A percentile compares a stretch with the other conserved stretches of the same genome.
Evolutionary conservation across 805 yeast genomes (phyloP).

Genomic region (Kurtzmaniella cleridarum): DNA sequence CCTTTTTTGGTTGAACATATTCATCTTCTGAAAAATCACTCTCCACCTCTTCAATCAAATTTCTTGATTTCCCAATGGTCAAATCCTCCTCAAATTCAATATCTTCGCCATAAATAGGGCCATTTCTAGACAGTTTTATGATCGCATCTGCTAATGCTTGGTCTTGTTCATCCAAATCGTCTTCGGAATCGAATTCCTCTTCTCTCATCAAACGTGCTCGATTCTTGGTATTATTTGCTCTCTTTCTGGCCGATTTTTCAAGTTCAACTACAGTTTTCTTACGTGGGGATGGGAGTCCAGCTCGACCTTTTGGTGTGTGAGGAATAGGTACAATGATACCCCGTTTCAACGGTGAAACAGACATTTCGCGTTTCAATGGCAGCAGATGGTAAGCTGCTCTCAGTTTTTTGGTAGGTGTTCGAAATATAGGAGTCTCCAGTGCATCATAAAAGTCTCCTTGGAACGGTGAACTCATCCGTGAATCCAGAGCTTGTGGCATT

Average conservation of each 20-base stretch:
- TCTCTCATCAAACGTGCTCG: slow-evolving; percentile 28
- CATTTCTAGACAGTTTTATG: slow-evolving; percentile 17
- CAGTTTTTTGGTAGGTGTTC: slow-evolving; percentile 20
- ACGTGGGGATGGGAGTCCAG: slow-evolving; percentile 42
- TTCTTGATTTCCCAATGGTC: slow-evolving; percentile 4
- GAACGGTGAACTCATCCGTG: slow-evolving; percentile 1
- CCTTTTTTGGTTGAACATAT: not conserved
- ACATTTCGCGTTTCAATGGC: slow-evolving; percentile 1
- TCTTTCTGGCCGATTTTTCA: slow-evolving; percentile 45
- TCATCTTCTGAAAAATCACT: not conserved
- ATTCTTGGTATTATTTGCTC: slow-evolving; percentile 32
- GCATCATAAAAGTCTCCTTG: slow-evolving; percentile 4
- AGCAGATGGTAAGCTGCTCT: slow-evolving; percentile 14
- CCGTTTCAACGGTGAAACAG: slow-evolving; percentile 19
- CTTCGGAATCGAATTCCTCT: slow-evolving; percentile 26
- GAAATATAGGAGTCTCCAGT: slow-evolving; percentile 11
- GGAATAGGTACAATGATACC: not conserved
- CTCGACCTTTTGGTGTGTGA: slow-evolving; percentile 37
- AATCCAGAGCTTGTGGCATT: not conserved
- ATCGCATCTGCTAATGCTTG: slow-evolving; percentile 39
- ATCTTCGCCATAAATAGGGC: slow-evolving; percentile 15
- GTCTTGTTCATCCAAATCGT: slow-evolving; percentile 36
- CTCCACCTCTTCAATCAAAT: not conserved
- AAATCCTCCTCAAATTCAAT: slow-evolving; percentile 19
- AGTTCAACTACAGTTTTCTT: slow-evolving; percentile 30